Conservation (phyloP, 192 early-diverging fungal species). For the Dissophora globulifera region DNA sequence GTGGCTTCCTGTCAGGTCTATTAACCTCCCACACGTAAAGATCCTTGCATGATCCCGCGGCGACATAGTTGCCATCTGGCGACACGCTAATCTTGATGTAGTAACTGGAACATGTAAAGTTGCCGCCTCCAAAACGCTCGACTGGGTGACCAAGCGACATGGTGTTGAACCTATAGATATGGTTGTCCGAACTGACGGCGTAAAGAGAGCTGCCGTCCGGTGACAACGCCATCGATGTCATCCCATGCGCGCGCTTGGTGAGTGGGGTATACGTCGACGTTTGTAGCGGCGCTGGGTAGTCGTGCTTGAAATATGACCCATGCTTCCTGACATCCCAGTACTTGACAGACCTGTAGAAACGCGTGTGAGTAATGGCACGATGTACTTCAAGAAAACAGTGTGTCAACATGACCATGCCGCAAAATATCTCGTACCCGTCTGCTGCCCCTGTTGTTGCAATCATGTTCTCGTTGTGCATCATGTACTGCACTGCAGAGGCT, state of each 20-base stretch:
- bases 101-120: slow-evolving; percentile 71
- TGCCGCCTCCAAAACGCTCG: slow-evolving; percentile 56
- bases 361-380: too few species aligned
- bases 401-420: too few species aligned
- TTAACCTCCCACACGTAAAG: slow-evolving; percentile 81
- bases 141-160: slow-evolving; percentile 59
- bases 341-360: slow-evolving; percentile 67
- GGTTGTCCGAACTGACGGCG: slow-evolving; percentile 77
- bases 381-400: too few species aligned
- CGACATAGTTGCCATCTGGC: slow-evolving; percentile 77
- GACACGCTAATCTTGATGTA: slow-evolving; percentile 75
- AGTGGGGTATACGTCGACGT: slow-evolving; percentile 47
- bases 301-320: slow-evolving; percentile 48
- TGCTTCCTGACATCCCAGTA: slow-evolving; percentile 83
- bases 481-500: slow-evolving; percentile 66
- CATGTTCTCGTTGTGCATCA: slow-evolving; percentile 55
- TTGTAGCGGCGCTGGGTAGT: slow-evolving; percentile 52
- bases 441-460: slow-evolving; percentile 70
- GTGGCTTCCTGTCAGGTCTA: slow-evolving; percentile 53
- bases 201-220: slow-evolving; percentile 73
- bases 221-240: slow-evolving; percentile 73
- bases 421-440: slow-evolving; percentile 65
- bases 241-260: slow-evolving; percentile 55
- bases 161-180: slow-evolving; percentile 78
- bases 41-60: slow-evolving; percentile 75